phyloP scores from a whole-genome alignment of 805 yeast genomes.

The Myxozyma geophila region DNA sequence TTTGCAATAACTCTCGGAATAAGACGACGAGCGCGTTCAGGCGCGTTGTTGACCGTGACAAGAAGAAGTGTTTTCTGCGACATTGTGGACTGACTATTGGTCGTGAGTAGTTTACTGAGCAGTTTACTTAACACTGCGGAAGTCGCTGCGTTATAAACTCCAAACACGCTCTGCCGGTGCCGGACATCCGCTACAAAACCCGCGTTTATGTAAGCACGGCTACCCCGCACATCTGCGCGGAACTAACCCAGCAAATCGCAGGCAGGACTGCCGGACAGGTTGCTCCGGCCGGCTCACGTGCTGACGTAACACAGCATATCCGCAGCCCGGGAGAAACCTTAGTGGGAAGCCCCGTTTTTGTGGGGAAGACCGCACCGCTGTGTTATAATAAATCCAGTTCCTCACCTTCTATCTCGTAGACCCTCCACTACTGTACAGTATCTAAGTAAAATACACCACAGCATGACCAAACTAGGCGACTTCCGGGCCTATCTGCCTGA shows the following conservation, averaged over 20 bases:
- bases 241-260: background rate
- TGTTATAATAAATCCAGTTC: background rate
- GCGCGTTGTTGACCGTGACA: slow-evolving; percentile 12
- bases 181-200: background rate
- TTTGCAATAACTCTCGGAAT: slow-evolving; percentile 4
- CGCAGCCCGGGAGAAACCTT: no score
- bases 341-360: no score
- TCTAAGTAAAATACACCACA: background rate
- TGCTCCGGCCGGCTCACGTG: no score
- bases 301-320: no score
- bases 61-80: slow-evolving; percentile 24
- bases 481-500: slow-evolving; percentile 12
- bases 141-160: no score
- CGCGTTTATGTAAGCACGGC: background rate
- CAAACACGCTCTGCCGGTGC: no score
- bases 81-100: background rate
- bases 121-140: background rate
- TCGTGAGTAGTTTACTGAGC: background rate
- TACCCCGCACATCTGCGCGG: background rate
- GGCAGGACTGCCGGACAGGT: background rate
- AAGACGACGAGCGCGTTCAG: slow-evolving; percentile 14
- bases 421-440: no score
- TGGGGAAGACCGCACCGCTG: no score
- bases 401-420: no score
- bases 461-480: slow-evolving; percentile 6